Percentiles rank a stretch among this genome's conserved stretches.
These are phyloP conservation scores for Fragaria iinumae DNA, from an alignment of 306 rosid species.

Conservation along the genomic window DNA sequence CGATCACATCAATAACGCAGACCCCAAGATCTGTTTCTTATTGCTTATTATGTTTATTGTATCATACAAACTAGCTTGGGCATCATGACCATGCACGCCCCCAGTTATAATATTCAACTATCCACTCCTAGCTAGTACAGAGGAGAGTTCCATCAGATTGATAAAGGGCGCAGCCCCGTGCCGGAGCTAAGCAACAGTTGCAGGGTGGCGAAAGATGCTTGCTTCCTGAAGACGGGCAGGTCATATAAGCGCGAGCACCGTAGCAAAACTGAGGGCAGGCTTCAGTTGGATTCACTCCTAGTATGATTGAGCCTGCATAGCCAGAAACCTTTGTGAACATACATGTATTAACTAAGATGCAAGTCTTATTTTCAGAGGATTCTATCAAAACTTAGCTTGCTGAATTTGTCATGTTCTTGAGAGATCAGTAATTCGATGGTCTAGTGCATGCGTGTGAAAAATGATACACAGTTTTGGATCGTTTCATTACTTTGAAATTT, in stretches of 20 bases:
- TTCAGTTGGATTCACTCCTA: slow-evolving; percentile 2
- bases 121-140: not conserved
- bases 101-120: not conserved
- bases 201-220: slow-evolving; percentile 35
- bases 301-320: slow-evolving; percentile 21
- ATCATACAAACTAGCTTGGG: not conserved
- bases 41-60: too few relatives aligned
- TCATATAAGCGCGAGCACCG: slow-evolving; percentile 34
- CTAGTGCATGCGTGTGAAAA: too few relatives aligned
- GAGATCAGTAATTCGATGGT: not conserved
- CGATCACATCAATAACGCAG: too few relatives aligned
- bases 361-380: too few relatives aligned
- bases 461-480: too few relatives aligned
- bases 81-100: not conserved
- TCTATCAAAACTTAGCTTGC: too few relatives aligned
- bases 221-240: slow-evolving; percentile 40
- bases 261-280: slow-evolving; percentile 28
- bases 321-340: not conserved
- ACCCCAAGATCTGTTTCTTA: too few relatives aligned
- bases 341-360: not conserved
- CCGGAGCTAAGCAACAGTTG: slow-evolving; percentile 41
- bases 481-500: too few relatives aligned
- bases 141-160: slow-evolving; percentile 23
- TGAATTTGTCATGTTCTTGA: not conserved
- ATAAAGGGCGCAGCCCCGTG: slow-evolving; percentile 33